Evolutionary conservation across 2,329 filamentous ascomycete species (phyloP), one percentile per base, ranked within the genome.

Genomic region (Helicocarpus griseus): DNA sequence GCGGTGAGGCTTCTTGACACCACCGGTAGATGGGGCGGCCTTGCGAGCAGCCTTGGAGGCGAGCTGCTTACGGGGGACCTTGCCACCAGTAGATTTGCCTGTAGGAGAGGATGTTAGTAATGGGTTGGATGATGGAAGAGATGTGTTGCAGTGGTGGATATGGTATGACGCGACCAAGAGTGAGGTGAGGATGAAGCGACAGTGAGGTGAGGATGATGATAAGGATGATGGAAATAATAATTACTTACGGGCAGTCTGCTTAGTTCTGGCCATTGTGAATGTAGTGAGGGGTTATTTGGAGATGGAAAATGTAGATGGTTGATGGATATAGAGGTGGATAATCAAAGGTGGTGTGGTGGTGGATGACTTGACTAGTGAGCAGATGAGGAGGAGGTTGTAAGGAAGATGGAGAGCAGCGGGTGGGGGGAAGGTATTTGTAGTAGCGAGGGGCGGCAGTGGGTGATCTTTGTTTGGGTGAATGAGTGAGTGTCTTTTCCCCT

Each of bases 21-120:
- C 87, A 67, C 91, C 93, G 73, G 93, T 97, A 58, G 89, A 95
- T 64, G 93, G 93, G 56, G 93, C 91, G 66, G 86, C 89, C 85
- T 98, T 98, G 79, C 93, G 90, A 68, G 93, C 91, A 63, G 91
- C 93, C 87, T 96, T 96, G 81, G 90, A 95, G 66, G 91, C 91
- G 69, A 97, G 89, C 83, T 96, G 90, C 88, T 98, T 98, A 76
- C 81, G 79, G 63, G 81, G 81, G 67, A 81, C 81, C 75, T 85
- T 85, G 77, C 81, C 81, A 82, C 81, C 81, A 71, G 80, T 83
- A 70, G 79, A 82, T 77, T 95, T 86, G 73, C 82, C 81, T 82
- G 66, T 71, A 44, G 38, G 54, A 55, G 57, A 64, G 53, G 53
- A 59, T 58, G 58, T 64, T 57, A 66, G 64, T 60, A 55, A 61